Base-by-base conservation (phyloP, 805 yeast species). In the Metschnikowia santaceciliae region DNA sequence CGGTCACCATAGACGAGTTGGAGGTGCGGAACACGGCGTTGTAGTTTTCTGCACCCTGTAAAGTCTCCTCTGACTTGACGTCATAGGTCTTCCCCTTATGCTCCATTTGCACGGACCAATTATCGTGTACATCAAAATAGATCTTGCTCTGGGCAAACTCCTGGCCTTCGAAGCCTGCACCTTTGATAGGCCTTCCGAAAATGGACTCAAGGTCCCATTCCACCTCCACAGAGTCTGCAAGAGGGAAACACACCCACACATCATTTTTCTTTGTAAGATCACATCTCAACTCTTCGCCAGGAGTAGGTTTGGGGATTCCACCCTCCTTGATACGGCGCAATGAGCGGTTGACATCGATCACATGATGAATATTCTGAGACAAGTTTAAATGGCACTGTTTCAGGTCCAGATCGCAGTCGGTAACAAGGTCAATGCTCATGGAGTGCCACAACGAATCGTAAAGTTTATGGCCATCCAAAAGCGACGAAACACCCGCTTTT, bases 391-490 rank as follows among this genome's bases (percentile, higher is more conserved):
- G 65, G 56, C 90, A 86, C 5, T 51, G 46, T 14, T 32, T 42
- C 1, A 46, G 47, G 3, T 54, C 61, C 3, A 61, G 68, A 22
- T 65, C 70, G 57, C 90, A 83, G 11, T 68, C 69, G 0, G 90
- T 83, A 15, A 69, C 69, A 23, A 92, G 76, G 64, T 92, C 98
- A 42, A 94, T 81, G 2, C 97, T 79, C 90, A 94, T 85, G 38
- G 91, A 82, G 57, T 91, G 96, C 98, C 98, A 94, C 55, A 84
- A 82, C 0, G 97, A 83, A 62, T 90, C 96, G 66, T 90, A 94
- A 7, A 90, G 79, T 61, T 84, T 84, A 65, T 90, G 96, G 17
- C 99, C 98, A 60, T 90, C 96, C 22, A 94, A 72, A 39, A 92
- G 72, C 0, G 95, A 80, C 0, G 96, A 80, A 37, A 94, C 72